Percentiles rank a stretch among this genome's conserved stretches.
phyloP scores from a whole-genome alignment of 805 yeast genomes.

The Vanderwaltozyma yarrowii region DNA sequence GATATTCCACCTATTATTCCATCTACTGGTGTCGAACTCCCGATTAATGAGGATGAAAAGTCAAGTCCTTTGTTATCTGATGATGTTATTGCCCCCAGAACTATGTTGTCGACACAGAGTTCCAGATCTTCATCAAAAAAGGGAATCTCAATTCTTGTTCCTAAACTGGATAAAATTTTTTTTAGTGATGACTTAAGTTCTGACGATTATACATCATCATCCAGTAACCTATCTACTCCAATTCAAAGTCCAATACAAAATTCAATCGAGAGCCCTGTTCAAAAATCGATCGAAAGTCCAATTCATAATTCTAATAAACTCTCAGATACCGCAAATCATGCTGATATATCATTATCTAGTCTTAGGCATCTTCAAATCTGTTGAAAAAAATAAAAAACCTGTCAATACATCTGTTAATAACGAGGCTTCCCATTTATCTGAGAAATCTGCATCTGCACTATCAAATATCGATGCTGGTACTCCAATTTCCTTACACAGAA shows the following conservation, averaged over 20 bases:
- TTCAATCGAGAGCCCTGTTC: neutral
- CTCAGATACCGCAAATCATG: too few relatives aligned
- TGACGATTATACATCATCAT: constrained; percentile 4
- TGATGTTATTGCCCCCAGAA: too few relatives aligned
- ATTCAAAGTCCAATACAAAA: constrained; percentile 8
- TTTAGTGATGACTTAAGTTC: constrained; percentile 1
- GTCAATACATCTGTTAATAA: too few relatives aligned
- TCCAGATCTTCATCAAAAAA: too few relatives aligned
- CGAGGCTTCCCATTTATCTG: neutral
- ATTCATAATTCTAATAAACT: too few relatives aligned
- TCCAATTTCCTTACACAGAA: neutral
- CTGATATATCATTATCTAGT: too few relatives aligned
- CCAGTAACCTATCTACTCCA: constrained; percentile 11
- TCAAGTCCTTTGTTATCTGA: too few relatives aligned
- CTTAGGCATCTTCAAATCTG: too few relatives aligned
- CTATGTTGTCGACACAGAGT: too few relatives aligned
- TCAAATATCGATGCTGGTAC: neutral
- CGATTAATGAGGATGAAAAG: too few relatives aligned
- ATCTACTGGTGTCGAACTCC: neutral
- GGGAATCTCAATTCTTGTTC: neutral
- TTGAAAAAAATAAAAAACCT: too few relatives aligned
- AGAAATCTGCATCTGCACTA: neutral
- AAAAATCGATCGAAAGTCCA: too few relatives aligned
- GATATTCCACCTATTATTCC: constrained; percentile 12
- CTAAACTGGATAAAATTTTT: constrained; percentile 1